Base-by-base conservation (phyloP, 345 rosid genomes). In the Tarenaya hassleriana region DNA sequence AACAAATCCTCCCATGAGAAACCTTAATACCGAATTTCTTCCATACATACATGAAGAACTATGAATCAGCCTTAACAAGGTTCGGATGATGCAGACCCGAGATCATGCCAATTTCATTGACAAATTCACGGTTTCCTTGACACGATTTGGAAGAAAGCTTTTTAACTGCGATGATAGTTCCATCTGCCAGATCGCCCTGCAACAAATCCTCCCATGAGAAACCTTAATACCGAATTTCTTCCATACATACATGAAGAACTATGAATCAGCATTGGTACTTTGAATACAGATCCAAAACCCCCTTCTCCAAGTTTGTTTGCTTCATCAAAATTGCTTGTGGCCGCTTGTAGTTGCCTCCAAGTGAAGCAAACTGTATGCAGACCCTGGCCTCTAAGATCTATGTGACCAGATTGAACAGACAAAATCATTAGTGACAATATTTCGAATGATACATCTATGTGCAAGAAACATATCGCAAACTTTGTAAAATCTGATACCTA, bases 41-140 rank as follows among this genome's bases (percentile, higher is more conserved):
- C n/a, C n/a, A n/a, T n/a, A n/a, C n/a, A n/a, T n/a, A n/a, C n/a
- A n/a, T n/a, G n/a, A n/a, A n/a, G n/a, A n/a, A n/a, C n/a, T n/a
- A n/a, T n/a, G n/a, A n/a, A n/a, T n/a, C n/a, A n/a, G n/a, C n/a
- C 63, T 63, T 75, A 52, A 84, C 94, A 6, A 84, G 86, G 67
- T 84, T 81, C 14, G 82, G 81, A 67, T 84, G 94, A 48, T 79
- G 86, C 40, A 79, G 64, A 65, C 78, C 73, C 37, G 89, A 79
- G 27, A 84, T 82, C 64, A 79, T 73, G 21, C 79, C 82, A 19
- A 84, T 69, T 73, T 84, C 94, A 1, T 77, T 79, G 56, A 84
- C 47, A 58, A 84, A 84, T 47, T 84, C 89, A 10, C 82, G 73
- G 64, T 81, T 79, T 39, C 89, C 94, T 56, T 84, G 94, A 27